Evolutionary conservation across 2,329 filamentous ascomycete genomes (phyloP), one percentile per base, ranked within the genome.

Genomic region (Aspergillus hiratsukae): DNA sequence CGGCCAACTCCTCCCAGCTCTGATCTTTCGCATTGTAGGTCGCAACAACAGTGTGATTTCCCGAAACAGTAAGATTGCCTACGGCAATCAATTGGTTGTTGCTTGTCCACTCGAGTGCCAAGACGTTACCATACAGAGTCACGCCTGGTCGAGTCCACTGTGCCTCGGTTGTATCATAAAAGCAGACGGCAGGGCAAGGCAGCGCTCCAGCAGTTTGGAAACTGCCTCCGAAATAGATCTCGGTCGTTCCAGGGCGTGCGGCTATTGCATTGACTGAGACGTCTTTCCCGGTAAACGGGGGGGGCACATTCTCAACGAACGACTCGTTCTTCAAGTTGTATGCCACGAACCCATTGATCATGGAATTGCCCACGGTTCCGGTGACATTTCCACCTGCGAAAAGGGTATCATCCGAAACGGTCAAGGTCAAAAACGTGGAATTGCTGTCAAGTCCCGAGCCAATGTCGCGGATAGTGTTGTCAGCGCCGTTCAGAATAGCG

Each of bases 131-230:
- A 49, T 77, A 78, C 17, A 97, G 74, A 55, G 83, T 86, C 48
- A 82, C 83, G 8, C 91, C 91, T 14, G 91, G 89, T 40, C 88
- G 84, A 66, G 82, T 88, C 93, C 93, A 99, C 66, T 92, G 87
- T 14, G 81, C 82, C 4, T 81, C 80, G 7, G 83, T 77, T 2
- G 86, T 84, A 68, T 88, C 86, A 75, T 89, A 96, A 57, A 88
- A 79, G 74, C 94, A 99, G 25, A 99, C 83, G 49, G 85, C 87
- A 3, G 88, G 86, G 70, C 94, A 99, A 45, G 84, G 86, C 29
- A 97, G 81, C 4, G 88, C 87, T 28, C 94, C 94, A 19, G 91
- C 94, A 31, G 83, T 84, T n/a, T 84, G 79, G 68, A 97, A 99
- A 9, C 83, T 85, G 31, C 94, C 94, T 40, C 88, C 93, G 31